Evolutionary conservation across 164 flowering plant genomes (phyloP).

Genomic region (Sextonia rubra): DNA sequence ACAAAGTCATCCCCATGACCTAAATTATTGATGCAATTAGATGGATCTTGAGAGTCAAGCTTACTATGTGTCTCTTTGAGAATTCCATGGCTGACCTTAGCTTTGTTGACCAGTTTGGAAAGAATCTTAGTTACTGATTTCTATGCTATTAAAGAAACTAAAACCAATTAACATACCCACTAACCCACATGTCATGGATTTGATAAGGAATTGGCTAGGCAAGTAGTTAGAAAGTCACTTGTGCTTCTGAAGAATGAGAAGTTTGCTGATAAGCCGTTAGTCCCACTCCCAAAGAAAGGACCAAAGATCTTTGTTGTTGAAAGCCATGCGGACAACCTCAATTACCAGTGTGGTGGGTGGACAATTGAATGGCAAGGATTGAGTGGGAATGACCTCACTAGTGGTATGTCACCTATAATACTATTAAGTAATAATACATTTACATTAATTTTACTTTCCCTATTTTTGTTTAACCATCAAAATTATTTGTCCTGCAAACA

Average conservation of each 20-base stretch:
- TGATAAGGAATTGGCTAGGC: conserved; percentile 46
- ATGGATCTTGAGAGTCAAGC: conserved; percentile 41
- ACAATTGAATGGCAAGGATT: too few relatives aligned
- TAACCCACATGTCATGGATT: conserved; percentile 1
- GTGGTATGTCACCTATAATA: too few relatives aligned
- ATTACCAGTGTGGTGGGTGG: conserved; percentile 64
- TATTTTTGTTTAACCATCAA: too few relatives aligned
- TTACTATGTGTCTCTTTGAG: conserved; percentile 36
- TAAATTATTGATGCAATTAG: conserved; percentile 41
- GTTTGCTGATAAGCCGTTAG: conserved; percentile 23
- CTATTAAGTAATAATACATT: too few relatives aligned
- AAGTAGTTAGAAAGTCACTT: conserved; percentile 54
- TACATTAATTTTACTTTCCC: too few relatives aligned
- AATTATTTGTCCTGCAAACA: too few relatives aligned
- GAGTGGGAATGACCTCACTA: too few relatives aligned
- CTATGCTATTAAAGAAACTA: background rate
- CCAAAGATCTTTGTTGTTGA: conserved; percentile 48
- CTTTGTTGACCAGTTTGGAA: too few relatives aligned
- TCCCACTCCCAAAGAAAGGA: conserved; percentile 49
- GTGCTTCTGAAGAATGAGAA: conserved; percentile 39
- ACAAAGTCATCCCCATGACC: conserved; percentile 31
- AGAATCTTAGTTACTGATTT: conserved; percentile 20
- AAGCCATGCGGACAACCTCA: conserved; percentile 46
- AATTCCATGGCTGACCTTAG: too few relatives aligned
- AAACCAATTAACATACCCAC: background rate